Evolutionary conservation across 164 flowering plant genomes (phyloP).

Genomic region (Chloranthus sessilifolius): DNA sequence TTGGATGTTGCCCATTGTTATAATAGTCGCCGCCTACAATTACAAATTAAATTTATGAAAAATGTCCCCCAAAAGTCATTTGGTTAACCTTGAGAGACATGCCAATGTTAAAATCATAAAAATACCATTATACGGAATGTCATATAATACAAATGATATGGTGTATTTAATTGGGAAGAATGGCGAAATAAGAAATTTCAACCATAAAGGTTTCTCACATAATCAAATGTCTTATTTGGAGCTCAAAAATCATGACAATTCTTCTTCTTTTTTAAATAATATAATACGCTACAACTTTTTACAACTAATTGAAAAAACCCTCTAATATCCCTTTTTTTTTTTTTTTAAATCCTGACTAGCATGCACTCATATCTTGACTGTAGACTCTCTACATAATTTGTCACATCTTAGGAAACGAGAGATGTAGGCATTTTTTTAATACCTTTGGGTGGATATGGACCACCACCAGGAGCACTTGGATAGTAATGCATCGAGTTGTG

Average conservation of each 20-base stretch:
- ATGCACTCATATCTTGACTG: background rate
- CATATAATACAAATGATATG: too few species aligned
- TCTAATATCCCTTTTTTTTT: background rate
- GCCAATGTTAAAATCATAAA: too few species aligned
- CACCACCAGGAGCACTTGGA: slow-evolving; percentile 11
- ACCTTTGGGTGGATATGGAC: slow-evolving; percentile 20
- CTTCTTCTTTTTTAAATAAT: too few species aligned
- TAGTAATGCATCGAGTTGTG: slow-evolving; percentile 24
- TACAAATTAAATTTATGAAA: background rate
- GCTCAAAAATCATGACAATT: too few species aligned
- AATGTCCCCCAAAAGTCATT: background rate
- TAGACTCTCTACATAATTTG: background rate
- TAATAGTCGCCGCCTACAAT: slow-evolving; percentile 25
- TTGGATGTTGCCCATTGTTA: slow-evolving; percentile 14
- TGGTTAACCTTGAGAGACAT: background rate
- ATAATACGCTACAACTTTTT: background rate
- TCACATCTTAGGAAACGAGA: background rate
- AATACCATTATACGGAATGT: too few species aligned
- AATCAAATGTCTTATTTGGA: background rate
- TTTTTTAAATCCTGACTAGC: background rate
- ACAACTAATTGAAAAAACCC: background rate
- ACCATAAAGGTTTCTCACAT: background rate
- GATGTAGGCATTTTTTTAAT: background rate
- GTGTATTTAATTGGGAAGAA: too few species aligned
- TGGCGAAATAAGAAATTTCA: too few species aligned